Percentiles rank a stretch among this genome's conserved stretches.
Conservation (phyloP, 2,329 filamentous ascomycete genomes). For the Fusarium domesticum region DNA sequence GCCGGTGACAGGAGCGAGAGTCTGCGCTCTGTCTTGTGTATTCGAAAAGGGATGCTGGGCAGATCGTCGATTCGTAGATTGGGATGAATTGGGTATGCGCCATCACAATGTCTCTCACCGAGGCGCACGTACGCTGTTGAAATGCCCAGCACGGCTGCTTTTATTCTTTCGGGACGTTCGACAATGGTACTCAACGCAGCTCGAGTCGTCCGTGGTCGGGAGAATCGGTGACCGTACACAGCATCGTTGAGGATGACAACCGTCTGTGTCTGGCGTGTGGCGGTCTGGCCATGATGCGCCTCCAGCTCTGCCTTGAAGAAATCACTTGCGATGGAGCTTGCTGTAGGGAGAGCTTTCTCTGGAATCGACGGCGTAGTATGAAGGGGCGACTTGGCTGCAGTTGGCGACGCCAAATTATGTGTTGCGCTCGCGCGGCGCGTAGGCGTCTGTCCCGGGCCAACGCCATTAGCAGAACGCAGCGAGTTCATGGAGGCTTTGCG, state of each 20-base stretch:
- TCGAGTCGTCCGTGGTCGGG: constrained; percentile 74
- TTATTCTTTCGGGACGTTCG: constrained; percentile 87
- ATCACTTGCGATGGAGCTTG: constrained; percentile 58
- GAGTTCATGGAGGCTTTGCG: constrained; percentile 59
- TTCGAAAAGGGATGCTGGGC: constrained; percentile 71
- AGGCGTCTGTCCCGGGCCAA: constrained; percentile 35
- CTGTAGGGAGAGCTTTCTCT: constrained; percentile 43
- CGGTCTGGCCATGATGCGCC: constrained; percentile 51
- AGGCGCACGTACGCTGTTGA: constrained; percentile 88
- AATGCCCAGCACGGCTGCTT: constrained; percentile 77
- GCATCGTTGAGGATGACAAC: constrained; percentile 87
- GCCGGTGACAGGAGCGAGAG: constrained; percentile 70
- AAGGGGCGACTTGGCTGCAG: constrained; percentile 38
- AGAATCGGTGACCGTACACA: constrained; percentile 91
- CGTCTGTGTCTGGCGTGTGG: constrained; percentile 53
- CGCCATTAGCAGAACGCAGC: constrained; percentile 48
- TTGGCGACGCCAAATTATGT: constrained; percentile 42
- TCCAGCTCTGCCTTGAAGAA: constrained; percentile 70
- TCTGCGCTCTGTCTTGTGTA: constrained; percentile 73
- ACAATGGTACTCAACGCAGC: constrained; percentile 75
- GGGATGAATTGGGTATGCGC: constrained; percentile 64
- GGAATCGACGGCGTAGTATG: constrained; percentile 27
- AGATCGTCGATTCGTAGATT: constrained; percentile 52
- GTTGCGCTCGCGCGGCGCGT: constrained; percentile 50
- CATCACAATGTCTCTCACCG: constrained; percentile 73